Percentiles rank a stretch among this genome's conserved stretches.
Conservation (phyloP, 768 basidiomycete species). For the Phylloporus sp. region DNA sequence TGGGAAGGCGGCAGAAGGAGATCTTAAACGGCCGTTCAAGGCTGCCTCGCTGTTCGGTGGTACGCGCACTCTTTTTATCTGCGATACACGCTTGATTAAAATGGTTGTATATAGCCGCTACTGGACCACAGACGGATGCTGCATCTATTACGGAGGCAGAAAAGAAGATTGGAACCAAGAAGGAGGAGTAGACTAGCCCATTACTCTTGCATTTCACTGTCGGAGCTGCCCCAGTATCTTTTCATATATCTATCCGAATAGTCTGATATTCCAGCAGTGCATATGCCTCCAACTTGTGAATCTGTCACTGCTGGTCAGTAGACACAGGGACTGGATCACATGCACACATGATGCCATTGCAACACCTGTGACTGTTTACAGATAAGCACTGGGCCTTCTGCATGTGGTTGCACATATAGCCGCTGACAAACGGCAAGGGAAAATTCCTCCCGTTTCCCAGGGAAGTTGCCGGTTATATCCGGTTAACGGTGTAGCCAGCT, state of each 20-base stretch:
- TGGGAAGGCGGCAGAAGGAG: conserved; percentile 76
- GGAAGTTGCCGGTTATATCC: too few species aligned
- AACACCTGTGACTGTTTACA: not conserved
- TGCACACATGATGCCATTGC: not conserved
- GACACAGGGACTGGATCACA: too few species aligned
- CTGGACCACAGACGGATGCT: conserved; percentile 81
- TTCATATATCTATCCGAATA: conserved; percentile 9
- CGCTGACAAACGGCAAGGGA: too few species aligned
- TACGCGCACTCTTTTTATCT: conserved; percentile 28
- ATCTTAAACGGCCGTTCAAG: conserved; percentile 90
- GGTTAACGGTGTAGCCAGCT: too few species aligned
- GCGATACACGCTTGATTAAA: not conserved
- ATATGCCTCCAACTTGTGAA: not conserved
- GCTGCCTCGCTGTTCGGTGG: conserved; percentile 68
- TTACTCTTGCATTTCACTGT: conserved; percentile 13
- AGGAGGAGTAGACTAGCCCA: conserved; percentile 55
- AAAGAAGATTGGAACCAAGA: conserved; percentile 76
- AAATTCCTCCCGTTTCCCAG: too few species aligned
- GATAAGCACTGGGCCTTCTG: too few species aligned
- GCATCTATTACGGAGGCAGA: conserved; percentile 87
- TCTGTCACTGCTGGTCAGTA: too few species aligned
- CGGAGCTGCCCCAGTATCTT: conserved; percentile 5
- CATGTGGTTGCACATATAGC: too few species aligned
- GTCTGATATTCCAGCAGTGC: not conserved
- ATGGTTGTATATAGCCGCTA: conserved; percentile 34